phyloP scores from a whole-genome alignment of 768 basidiomycete genomes.

The Mycena olivaceomarginata region DNA sequence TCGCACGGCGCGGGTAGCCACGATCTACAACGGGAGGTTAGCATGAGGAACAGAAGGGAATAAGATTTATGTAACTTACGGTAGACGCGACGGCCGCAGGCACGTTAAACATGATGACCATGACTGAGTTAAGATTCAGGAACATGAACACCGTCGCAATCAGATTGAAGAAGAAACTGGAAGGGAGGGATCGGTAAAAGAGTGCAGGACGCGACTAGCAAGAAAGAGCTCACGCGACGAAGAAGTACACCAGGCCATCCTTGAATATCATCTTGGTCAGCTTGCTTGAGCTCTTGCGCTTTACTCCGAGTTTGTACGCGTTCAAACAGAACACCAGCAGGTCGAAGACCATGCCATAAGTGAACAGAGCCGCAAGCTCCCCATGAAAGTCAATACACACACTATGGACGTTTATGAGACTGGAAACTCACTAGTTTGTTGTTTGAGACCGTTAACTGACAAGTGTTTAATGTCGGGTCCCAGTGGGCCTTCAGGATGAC shows the following conservation, averaged over 20 bases:
- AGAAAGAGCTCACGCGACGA: conserved; percentile 75
- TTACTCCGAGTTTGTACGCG: conserved; percentile 72
- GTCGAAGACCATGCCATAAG: conserved; percentile 88
- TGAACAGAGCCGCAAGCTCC: conserved; percentile 78
- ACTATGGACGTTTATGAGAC: no score
- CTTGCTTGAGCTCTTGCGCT: conserved; percentile 59
- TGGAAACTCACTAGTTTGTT: conserved; percentile 62
- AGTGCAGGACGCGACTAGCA: conserved; percentile 1
- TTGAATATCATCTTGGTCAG: conserved; percentile 80
- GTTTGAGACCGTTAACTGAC: conserved; percentile 76
- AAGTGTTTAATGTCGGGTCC: conserved; percentile 66
- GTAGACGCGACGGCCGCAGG: conserved; percentile 76
- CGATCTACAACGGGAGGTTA: conserved; percentile 59
- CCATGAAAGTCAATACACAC: no score
- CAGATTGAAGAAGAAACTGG: conserved; percentile 65
- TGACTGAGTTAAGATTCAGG: conserved; percentile 77
- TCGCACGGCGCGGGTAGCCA: conserved; percentile 77
- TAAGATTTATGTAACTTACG: conserved; percentile 51
- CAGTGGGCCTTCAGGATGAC: conserved; percentile 76
- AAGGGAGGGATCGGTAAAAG: neutral
- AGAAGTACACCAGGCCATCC: conserved; percentile 85
- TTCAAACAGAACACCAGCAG: conserved; percentile 76
- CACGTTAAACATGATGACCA: conserved; percentile 81
- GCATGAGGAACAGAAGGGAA: neutral
- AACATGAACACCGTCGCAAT: conserved; percentile 80